Base-by-base conservation (phyloP, 768 basidiomycete genomes). In the Russula dissimulans region DNA sequence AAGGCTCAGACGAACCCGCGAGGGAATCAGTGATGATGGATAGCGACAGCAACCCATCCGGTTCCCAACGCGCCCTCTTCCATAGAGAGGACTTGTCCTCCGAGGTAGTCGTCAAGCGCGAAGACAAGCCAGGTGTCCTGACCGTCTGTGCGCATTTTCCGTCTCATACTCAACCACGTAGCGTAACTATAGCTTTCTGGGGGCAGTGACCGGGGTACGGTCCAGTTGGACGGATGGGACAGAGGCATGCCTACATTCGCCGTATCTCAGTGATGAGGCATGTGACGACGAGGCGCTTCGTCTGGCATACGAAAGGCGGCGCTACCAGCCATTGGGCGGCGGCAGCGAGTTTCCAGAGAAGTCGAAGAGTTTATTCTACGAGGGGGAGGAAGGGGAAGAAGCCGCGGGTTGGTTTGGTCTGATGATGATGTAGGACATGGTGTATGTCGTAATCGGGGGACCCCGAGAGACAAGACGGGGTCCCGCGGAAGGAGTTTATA, bases 121-220 rank as follows among this genome's bases (percentile, higher is more conserved):
- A 81, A 62, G 81, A 81, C 69, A 80, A 80, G 70, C 65, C 80
- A 61, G 80, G 80, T 32, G 71, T 80, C 29, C 68, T 81, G 57
- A 71, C 75, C 52, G 66, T 80, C 39, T 70, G 80, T 79, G 67
- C 72, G 53, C 47, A 57, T 54, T 47, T 31, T 50, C 49, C 12
- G n/a, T 31, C 53, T 49, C 59, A 56, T 41, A 32, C 29, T 18
- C 39, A 32, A 45, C 44, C 42, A 55, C 51, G 44, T 48, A 45
- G 43, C 39, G 52, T 41, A 36, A 57, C 54, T 54, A 65, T 54
- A 36, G 18, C 49, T 41, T 44, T 15, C 45, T n/a, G 38, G 31
- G 46, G 36, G 57, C 59, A 69, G 65, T 65, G 47, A 57, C 50
- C n/a, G 59, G 59, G 42, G 59, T 44, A 41, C 50, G 42, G 59